Conservation (phyloP, 345 rosid genomes). For the Hibiscus trionum region DNA sequence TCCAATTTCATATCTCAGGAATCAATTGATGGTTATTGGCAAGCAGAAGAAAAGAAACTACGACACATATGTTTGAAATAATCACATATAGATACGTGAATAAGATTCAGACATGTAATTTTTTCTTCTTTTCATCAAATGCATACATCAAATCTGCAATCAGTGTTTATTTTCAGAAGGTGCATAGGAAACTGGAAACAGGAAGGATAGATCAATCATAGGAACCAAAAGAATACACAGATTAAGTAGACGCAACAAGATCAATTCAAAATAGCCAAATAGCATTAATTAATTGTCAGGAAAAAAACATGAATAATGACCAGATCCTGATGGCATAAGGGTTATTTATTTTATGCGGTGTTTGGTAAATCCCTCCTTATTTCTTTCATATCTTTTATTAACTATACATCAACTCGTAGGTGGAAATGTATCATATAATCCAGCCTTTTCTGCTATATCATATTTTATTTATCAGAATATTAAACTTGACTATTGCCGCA, state of each 20-base stretch:
- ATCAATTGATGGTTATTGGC: not conserved
- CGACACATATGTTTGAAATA: not conserved
- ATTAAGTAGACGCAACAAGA: not conserved
- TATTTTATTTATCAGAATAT: not conserved
- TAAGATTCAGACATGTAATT: not conserved
- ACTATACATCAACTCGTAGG: not conserved
- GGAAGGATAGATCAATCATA: not conserved
- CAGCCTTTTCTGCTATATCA: not conserved
- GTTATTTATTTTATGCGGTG: not conserved
- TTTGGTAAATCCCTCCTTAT: not conserved
- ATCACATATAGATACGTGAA: not conserved
- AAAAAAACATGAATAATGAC: not conserved
- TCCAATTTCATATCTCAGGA: not conserved
- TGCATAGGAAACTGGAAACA: not conserved
- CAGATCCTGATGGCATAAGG: not conserved
- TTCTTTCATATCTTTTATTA: not conserved
- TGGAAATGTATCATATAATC: not conserved
- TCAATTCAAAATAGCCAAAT: not conserved
- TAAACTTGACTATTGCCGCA: not conserved
- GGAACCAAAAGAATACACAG: not conserved
- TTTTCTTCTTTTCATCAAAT: not conserved
- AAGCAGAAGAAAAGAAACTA: not conserved
- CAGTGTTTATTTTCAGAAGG: not conserved
- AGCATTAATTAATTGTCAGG: not conserved
- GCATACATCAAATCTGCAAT: not conserved